A percentile compares a stretch with the other conserved stretches of the same genome.
phyloP scores from a whole-genome alignment of 2,329 filamentous ascomycete genomes.

The Fusarium pseudograminearum region DNA sequence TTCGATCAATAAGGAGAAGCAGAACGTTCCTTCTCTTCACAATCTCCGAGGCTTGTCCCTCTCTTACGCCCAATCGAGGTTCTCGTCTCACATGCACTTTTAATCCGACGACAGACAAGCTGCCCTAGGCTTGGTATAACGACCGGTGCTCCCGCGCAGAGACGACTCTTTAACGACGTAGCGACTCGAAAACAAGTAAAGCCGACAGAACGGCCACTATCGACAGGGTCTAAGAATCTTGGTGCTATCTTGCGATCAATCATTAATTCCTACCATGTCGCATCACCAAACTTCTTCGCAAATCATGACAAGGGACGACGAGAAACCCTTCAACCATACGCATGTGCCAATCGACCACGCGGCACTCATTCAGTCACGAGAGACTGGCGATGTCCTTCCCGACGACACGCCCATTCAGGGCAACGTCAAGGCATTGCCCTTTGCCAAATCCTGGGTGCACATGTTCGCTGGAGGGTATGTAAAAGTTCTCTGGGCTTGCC shows the following conservation, averaged over 20 bases:
- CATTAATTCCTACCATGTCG: slow-evolving; percentile 47
- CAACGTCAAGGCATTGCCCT: slow-evolving; percentile 59
- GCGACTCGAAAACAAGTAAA: slow-evolving; percentile 9
- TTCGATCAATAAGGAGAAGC: not conserved
- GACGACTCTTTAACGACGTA: slow-evolving; percentile 5
- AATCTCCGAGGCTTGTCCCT: slow-evolving; percentile 1
- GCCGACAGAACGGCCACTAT: not conserved
- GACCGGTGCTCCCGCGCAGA: slow-evolving; percentile 18
- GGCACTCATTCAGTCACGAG: slow-evolving; percentile 69
- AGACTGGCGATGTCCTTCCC: slow-evolving; percentile 68
- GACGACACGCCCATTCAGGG: slow-evolving; percentile 53
- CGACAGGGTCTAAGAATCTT: not conserved
- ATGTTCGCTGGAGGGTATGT: slow-evolving; percentile 89
- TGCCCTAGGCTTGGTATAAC: not conserved
- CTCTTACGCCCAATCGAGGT: not conserved
- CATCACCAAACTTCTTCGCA: slow-evolving; percentile 45
- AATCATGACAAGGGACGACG: slow-evolving; percentile 51
- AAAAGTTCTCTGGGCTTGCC: not conserved
- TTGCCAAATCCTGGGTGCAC: slow-evolving; percentile 88
- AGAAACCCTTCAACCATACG: slow-evolving; percentile 49
- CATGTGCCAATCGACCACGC: slow-evolving; percentile 51
- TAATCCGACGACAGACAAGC: slow-evolving; percentile 11
- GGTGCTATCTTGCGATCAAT: not conserved
- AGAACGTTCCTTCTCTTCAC: slow-evolving; percentile 17
- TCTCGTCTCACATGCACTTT: not conserved